These are phyloP conservation scores for Globisporangium nodosum DNA, from an alignment of 352 stramenopile species.

Conservation along the genomic window DNA sequence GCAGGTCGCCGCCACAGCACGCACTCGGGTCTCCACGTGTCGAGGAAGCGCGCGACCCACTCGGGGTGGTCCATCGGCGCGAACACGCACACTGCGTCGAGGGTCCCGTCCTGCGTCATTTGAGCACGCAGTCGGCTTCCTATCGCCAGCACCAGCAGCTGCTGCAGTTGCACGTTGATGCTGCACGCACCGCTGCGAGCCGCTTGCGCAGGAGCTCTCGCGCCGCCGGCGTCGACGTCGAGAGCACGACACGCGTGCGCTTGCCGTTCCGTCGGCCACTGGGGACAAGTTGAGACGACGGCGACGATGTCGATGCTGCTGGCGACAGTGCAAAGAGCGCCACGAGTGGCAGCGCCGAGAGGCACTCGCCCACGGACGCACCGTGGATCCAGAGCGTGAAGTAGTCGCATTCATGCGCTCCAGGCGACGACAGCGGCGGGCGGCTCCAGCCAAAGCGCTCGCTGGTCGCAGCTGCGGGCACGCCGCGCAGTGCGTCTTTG, in stretches of 20 bases:
- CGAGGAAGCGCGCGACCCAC: constrained; percentile 53
- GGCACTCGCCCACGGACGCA: constrained; percentile 66
- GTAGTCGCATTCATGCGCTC: constrained; percentile 1
- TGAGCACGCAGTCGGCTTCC: neutral
- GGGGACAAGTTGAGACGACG: neutral
- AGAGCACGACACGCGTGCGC: constrained; percentile 43
- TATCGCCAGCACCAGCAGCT: neutral
- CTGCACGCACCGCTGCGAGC: constrained; percentile 7
- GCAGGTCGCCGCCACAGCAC: constrained; percentile 9
- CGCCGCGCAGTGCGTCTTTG: constrained; percentile 38
- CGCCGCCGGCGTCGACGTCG: constrained; percentile 63
- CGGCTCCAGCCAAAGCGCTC: constrained; percentile 54
- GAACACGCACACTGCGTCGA: constrained; percentile 40
- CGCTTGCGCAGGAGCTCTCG: constrained; percentile 32
- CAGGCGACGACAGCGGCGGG: constrained; percentile 14
- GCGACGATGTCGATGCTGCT: neutral
- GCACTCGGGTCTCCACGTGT: constrained; percentile 57
- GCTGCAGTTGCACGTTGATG: neutral
- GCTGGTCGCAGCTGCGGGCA: constrained; percentile 24
- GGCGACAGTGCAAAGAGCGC: constrained; percentile 19
- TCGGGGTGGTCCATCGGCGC: constrained; percentile 54
- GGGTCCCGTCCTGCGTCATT: neutral
- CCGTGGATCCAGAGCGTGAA: constrained; percentile 73
- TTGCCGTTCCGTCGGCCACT: neutral
- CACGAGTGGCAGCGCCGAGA: constrained; percentile 61